These are phyloP conservation scores for Neocatenulostroma microsporum DNA, from an alignment of 2,329 filamentous ascomycete species.

Conservation along the genomic window DNA sequence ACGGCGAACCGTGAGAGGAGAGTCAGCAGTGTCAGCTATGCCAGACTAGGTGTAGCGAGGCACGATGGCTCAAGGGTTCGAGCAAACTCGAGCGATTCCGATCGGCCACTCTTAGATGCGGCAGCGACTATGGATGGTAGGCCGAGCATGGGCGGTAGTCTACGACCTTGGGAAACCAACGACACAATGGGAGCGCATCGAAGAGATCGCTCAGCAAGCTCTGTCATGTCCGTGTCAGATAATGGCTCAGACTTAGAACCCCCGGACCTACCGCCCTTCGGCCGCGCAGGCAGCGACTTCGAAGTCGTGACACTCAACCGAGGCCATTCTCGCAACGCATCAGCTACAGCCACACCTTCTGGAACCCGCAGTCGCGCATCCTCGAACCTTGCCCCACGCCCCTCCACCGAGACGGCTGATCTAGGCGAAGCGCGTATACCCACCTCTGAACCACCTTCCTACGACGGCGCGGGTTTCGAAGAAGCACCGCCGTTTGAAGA, in stretches of 20 bases:
- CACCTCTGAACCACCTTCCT: slow-evolving; percentile 27
- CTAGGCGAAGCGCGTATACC: slow-evolving; percentile 25
- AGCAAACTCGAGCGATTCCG: slow-evolving; percentile 65
- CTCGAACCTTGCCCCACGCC: slow-evolving; percentile 16
- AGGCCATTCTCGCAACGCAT: slow-evolving; percentile 27
- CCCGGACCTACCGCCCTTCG: slow-evolving; percentile 25
- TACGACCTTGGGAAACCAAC: slow-evolving; percentile 24
- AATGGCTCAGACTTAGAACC: slow-evolving; percentile 22
- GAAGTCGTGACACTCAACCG: slow-evolving; percentile 36
- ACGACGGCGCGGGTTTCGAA: slow-evolving; percentile 32
- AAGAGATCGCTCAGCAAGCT: slow-evolving; percentile 37
- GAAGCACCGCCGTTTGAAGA: slow-evolving; percentile 46
- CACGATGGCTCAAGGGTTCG: slow-evolving; percentile 70
- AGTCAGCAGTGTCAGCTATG: slow-evolving; percentile 69
- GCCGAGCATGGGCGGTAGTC: slow-evolving; percentile 20
- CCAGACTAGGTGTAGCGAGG: slow-evolving; percentile 64
- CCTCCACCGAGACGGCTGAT: slow-evolving; percentile 26
- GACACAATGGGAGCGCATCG: slow-evolving; percentile 30
- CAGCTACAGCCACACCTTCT: slow-evolving; percentile 12
- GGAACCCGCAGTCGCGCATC: slow-evolving; percentile 24
- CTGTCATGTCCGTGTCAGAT: slow-evolving; percentile 34
- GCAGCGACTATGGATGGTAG: slow-evolving; percentile 53
- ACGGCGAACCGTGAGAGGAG: slow-evolving; percentile 57
- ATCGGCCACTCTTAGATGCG: slow-evolving; percentile 63
- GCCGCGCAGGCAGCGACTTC: slow-evolving; percentile 32